phyloP scores from a whole-genome alignment of 1,284 basidiomycete species.

The Pseudozyma pruni region DNA sequence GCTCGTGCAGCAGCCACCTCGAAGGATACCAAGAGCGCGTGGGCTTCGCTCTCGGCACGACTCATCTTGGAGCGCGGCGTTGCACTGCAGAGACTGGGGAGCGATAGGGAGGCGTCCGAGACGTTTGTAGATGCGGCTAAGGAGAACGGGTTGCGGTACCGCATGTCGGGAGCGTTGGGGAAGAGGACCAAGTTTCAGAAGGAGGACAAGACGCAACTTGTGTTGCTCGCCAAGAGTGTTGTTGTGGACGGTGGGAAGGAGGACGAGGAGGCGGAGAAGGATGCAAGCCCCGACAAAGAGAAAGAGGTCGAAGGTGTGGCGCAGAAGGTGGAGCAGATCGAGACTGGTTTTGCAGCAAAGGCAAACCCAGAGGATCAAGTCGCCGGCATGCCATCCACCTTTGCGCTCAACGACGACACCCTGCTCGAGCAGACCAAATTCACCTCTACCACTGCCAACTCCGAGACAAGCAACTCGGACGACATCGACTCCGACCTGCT shows the following conservation, averaged over 20 bases:
- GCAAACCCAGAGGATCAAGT: constrained; percentile 51
- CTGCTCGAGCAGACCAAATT: constrained; percentile 93
- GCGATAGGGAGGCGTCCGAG: constrained; percentile 82
- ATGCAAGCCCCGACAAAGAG: constrained; percentile 42
- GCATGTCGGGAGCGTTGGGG: constrained; percentile 91
- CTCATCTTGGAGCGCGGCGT: constrained; percentile 84
- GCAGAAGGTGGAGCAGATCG: constrained; percentile 11
- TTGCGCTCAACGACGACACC: constrained; percentile 93
- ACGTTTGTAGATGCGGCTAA: constrained; percentile 82
- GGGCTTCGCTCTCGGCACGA: constrained; percentile 76
- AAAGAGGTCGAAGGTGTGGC: constrained; percentile 32
- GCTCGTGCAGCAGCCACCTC: constrained; percentile 41
- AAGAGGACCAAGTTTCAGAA: constrained; percentile 95
- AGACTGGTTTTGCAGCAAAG: constrained; percentile 49
- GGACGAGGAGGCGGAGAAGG: constrained; percentile 32
- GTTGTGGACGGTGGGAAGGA: constrained; percentile 52
- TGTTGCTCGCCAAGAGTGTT: constrained; percentile 86
- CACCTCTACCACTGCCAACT: constrained; percentile 71
- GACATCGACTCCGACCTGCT: constrained; percentile 61
- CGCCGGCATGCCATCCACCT: constrained; percentile 75
- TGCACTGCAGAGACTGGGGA: constrained; percentile 77
- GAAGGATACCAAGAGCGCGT: constrained; percentile 63
- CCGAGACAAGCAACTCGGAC: constrained; percentile 66
- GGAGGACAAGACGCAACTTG: constrained; percentile 85
- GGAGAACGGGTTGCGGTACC: constrained; percentile 83